Base-by-base conservation (phyloP, 768 basidiomycete species). In the Hericium coralloides region DNA sequence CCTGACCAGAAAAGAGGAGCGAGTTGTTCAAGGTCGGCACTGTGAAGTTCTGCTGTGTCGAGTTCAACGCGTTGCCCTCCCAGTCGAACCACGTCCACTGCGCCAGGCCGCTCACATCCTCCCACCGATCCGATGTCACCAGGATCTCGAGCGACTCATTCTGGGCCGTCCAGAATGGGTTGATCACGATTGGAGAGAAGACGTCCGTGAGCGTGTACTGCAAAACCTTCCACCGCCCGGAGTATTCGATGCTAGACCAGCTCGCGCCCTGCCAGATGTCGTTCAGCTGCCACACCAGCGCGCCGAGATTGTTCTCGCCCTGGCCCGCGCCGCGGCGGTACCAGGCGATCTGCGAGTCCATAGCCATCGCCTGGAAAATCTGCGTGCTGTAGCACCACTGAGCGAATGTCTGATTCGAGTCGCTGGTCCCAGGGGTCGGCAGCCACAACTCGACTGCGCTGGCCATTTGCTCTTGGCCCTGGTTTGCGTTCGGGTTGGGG, bases 371-470 rank as follows among this genome's bases (percentile, higher is more conserved):
- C 60, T 82, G 82, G 76, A 82, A 82, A 18, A 82, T 60, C 60
- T 83, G 82, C 3, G 81, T 82, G 66, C 79, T 80, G 72, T 74
- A 84, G 66, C 79, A 82, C 81, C 81, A 82, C 63, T 82, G 80
- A 0, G 81, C 78, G 65, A 84, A 83, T 0, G 81, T 83, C 62
- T 80, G 76, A 58, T 84, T 81, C 18, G 74, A 56, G 62, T 80
- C 72, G 17, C 73, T 58, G 1, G 76, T 79, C 14, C 65, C 66
- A 2, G 81, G 81, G 0, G 74, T 77, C 1, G 81, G 80, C 14
- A 82, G 74, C 79, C 80, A 83, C n/a, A 71, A 60, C 57, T 79
- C 72, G 41, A 81, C 81, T 2, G 74, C 79, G 17, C 63, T 58
- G 0, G 76, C 72, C 80, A 83, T 79, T 60, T 84, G 74, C 8